Conservation (phyloP, 169 alveolate genomes). For the Plasmodium vinckei region DNA sequence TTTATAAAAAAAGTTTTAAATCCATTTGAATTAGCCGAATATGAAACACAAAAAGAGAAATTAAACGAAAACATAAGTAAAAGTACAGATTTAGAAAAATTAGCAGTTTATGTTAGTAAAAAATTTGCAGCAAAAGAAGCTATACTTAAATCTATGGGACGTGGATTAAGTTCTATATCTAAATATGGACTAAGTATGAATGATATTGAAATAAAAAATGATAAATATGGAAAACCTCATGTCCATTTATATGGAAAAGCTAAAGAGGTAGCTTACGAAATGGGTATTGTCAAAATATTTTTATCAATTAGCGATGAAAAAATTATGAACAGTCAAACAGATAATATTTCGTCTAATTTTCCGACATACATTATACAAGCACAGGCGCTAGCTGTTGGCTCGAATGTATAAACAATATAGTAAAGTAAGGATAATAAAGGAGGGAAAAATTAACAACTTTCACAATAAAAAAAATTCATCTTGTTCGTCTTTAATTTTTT, state of each 20-base stretch:
- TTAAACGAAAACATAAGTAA: not conserved
- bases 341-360: not conserved
- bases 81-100: not conserved
- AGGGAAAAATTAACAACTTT: not conserved
- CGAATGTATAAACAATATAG: constrained; percentile 12
- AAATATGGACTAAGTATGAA: constrained; percentile 73
- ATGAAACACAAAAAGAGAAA: not conserved
- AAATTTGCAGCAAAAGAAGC: constrained; percentile 72
- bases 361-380: constrained; percentile 50
- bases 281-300: constrained; percentile 65
- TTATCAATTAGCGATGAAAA: constrained; percentile 64
- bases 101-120: constrained; percentile 65
- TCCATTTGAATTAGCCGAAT: constrained; percentile 24
- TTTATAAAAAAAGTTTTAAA: constrained; percentile 51
- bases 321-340: constrained; percentile 10
- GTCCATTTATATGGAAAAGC: constrained; percentile 60
- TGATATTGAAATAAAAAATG: constrained; percentile 67
- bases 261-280: constrained; percentile 33
- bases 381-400: constrained; percentile 62
- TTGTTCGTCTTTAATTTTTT: no score
- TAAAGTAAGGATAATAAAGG: no score
- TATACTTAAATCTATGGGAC: constrained; percentile 49
- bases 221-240: constrained; percentile 69
- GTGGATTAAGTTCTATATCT: constrained; percentile 67
- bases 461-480: no score